Base-by-base conservation (phyloP, 2,329 filamentous ascomycete genomes). In the Eutypella sp. region DNA sequence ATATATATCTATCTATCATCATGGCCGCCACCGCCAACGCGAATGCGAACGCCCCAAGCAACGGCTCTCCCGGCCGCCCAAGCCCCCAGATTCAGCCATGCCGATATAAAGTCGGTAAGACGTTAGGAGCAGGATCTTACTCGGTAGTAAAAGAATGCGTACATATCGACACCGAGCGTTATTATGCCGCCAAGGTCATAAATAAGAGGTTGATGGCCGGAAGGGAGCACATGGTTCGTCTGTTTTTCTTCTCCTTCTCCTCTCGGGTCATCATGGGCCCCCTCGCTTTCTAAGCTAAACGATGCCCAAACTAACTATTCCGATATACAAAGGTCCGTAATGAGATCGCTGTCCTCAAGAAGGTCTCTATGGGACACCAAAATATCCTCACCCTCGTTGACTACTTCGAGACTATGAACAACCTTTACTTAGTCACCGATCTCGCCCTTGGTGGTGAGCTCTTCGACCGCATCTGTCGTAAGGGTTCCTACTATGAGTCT, bases 361-460 rank as follows among this genome's bases (percentile, higher is more conserved):
- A 86, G 62, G 92, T 99, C n/a, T 97, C 92, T 1, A 96, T 99
- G 88, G 93, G 93, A 45, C 92, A 99, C 71, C 89, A 93, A 67
- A 99, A 99, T 65, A 97, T 99, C 65, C 74, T 99, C 50, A 99
- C 93, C 1, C 78, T 99, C 48, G 93, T 97, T 59, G 93, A 99
- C 73, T 99, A 97, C 70, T 99, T 99, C 64, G 93, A 99, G 73
- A 99, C 93, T 6, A 95, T 96, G 88, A 97, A 99, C 73, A 99
- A 99, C 70, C 79, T 99, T 55, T 99, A 99, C 67, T 84, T 99
- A 31, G 93, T 99, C 42, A 97, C 93, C 37, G 93, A 99, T 63
- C 85, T 99, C 25, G 93, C 93, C 16, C 83, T 97, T 16, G 93
- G 93, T 53, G 93, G 93, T 57, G 93, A 99, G 68, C 82, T 99